Conservation (phyloP, 2,329 filamentous ascomycete genomes). For the Cladophialophora exuberans region DNA sequence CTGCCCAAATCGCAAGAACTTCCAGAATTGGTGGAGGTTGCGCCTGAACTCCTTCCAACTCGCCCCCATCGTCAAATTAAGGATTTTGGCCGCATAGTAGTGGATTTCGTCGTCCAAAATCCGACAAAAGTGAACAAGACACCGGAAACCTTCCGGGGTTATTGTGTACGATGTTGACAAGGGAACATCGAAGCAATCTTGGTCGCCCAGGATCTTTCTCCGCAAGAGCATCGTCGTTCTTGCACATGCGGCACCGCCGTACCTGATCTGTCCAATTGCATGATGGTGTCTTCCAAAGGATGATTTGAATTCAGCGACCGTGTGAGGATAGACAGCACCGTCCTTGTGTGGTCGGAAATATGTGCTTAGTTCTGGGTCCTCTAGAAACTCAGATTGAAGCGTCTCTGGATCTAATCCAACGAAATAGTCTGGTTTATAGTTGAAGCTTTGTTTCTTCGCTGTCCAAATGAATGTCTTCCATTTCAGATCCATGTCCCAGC, state of each 20-base stretch:
- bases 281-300: no score
- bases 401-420: no score
- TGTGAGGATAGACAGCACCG: no score
- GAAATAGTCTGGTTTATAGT: no score
- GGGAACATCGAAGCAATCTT: not conserved
- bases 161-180: not conserved
- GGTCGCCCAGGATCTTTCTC: not conserved
- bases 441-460: no score
- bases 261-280: no score
- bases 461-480: no score
- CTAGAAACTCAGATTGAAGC: no score
- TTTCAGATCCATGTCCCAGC: no score
- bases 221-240: not conserved
- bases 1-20: not conserved
- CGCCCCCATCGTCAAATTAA: not conserved
- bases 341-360: no score
- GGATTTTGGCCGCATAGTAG: not conserved
- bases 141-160: not conserved
- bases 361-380: no score
- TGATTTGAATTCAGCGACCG: no score
- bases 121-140: not conserved
- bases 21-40: not conserved
- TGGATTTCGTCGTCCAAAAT: not conserved
- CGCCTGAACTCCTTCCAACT: not conserved
- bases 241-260: not conserved